Percentiles rank a stretch among this genome's conserved stretches.
phyloP scores from a whole-genome alignment of 345 rosid species.

The Citrus sinensis region DNA sequence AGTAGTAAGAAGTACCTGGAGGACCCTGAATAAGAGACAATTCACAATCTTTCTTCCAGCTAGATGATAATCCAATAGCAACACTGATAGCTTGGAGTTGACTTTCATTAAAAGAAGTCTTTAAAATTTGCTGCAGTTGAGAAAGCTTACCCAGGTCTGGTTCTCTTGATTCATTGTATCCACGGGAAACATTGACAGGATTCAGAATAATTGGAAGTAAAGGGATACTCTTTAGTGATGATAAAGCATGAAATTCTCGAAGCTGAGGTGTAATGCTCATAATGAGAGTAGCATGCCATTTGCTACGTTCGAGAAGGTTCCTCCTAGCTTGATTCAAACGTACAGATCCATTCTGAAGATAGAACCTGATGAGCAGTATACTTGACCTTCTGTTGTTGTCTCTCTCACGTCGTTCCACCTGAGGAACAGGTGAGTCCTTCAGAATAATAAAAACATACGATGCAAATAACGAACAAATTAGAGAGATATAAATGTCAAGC shows the following conservation, averaged over 20 bases:
- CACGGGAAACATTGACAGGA: slow-evolving; percentile 44
- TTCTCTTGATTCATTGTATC: slow-evolving; percentile 34
- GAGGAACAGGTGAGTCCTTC: slow-evolving; percentile 22
- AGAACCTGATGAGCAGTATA: slow-evolving; percentile 69
- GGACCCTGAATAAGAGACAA: slow-evolving; percentile 98
- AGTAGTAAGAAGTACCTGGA: slow-evolving; percentile 57
- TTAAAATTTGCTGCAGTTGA: slow-evolving; percentile 57
- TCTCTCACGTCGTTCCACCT: slow-evolving; percentile 99
- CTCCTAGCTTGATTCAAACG: slow-evolving; percentile 88
- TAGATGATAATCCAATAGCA: slow-evolving; percentile 52
- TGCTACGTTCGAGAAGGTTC: slow-evolving; percentile 89
- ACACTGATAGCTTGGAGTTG: slow-evolving; percentile 79
- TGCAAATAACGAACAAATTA: background rate
- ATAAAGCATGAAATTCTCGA: slow-evolving; percentile 92
- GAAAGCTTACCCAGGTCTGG: slow-evolving; percentile 50
- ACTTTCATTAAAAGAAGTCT: slow-evolving; percentile 79
- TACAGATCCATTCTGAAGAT: slow-evolving; percentile 70
- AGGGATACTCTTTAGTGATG: slow-evolving; percentile 69
- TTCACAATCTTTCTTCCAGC: slow-evolving; percentile 49
- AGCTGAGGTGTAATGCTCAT: slow-evolving; percentile 90
- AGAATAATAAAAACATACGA: slow-evolving; percentile 2
- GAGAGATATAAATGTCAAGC: background rate
- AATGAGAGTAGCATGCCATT: slow-evolving; percentile 91
- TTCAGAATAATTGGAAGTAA: slow-evolving; percentile 67
- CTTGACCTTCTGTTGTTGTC: slow-evolving; percentile 69